Base-by-base conservation (phyloP, 2,329 filamentous ascomycete species). In the Emmonsia crescens region DNA sequence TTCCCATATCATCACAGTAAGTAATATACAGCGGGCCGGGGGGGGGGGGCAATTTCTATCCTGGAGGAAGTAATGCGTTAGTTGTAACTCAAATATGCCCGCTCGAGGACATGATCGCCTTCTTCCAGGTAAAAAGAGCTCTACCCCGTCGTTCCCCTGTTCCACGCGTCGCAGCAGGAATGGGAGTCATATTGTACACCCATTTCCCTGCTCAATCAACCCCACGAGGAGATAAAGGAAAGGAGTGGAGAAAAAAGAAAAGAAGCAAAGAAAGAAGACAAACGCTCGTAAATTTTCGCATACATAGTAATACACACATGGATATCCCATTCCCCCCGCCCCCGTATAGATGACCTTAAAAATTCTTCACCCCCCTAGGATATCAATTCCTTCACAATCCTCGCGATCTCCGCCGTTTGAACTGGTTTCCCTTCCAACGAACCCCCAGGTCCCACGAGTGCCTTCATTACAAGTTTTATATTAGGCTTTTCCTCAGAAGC, bases 381-480 rank as follows among this genome's bases (percentile, higher is more conserved):
- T 33, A 77, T 63, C 21, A 68, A 63, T 60, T 78, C 71, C 62
- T 73, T 75, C 24, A 73, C 75, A 61, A 77, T 69, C 48, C 69
- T 73, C 10, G 76, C 73, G 46, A 80, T 74, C 33, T 77, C 71
- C 36, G 71, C 68, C 44, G 72, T 74, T 59, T 78, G 75, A 1
- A 74, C 75, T 16, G 75, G 73, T 66, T 79, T 78, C 46, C 75
- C 76, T 48, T 77, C 72, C 57, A 81, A 66, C 16, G 71, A 65
- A 19, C 78, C 78, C 12, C 74, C 76, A 1, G 69, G 65, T 33
- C 72, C 71, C 64, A 79, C 72, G 5, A 80, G 66, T 33, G 72
- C 66, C 64, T 78, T 79, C 60, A 80, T 69, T 8, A 80, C 67
- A 24, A 62, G 64, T 14, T 77, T 77, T 12, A 72, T 64, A 44